Evolutionary conservation across 768 basidiomycete genomes (phyloP).

Genomic region (Kwoniella europaea): DNA sequence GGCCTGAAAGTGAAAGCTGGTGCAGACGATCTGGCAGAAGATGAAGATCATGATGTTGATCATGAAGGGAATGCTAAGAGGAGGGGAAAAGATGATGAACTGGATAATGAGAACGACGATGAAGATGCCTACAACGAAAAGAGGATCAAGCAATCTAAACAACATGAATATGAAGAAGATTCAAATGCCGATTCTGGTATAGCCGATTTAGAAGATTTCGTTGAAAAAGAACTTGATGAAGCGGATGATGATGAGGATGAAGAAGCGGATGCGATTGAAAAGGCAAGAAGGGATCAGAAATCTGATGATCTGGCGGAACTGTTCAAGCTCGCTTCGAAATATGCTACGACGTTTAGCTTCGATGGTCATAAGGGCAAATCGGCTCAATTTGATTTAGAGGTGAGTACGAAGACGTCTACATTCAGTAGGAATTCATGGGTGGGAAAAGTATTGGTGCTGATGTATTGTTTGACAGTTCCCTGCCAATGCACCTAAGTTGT

Average conservation of each 20-base stretch:
- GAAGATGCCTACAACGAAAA: slow-evolving; percentile 63
- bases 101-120: slow-evolving; percentile 63
- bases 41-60: slow-evolving; percentile 50
- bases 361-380: slow-evolving; percentile 60
- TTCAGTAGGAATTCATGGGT: background rate
- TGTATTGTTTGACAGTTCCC: slow-evolving; percentile 67
- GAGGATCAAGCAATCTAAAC: slow-evolving; percentile 59
- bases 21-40: slow-evolving; percentile 57
- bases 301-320: slow-evolving; percentile 52
- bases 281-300: slow-evolving; percentile 46
- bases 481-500: slow-evolving; percentile 84
- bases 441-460: background rate
- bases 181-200: slow-evolving; percentile 58
- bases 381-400: slow-evolving; percentile 83
- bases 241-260: slow-evolving; percentile 69
- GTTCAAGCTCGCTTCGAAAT: slow-evolving; percentile 65
- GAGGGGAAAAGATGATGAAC: slow-evolving; percentile 61
- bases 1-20: slow-evolving; percentile 60
- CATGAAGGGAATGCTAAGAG: slow-evolving; percentile 37
- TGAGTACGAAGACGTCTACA: slow-evolving; percentile 59
- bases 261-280: slow-evolving; percentile 75
- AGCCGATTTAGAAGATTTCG: slow-evolving; percentile 50
- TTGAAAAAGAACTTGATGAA: slow-evolving; percentile 46
- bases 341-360: slow-evolving; percentile 76
- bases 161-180: slow-evolving; percentile 67